Base-by-base conservation (phyloP, 1,284 basidiomycete species). In the Apiotrichum porosum region DNA sequence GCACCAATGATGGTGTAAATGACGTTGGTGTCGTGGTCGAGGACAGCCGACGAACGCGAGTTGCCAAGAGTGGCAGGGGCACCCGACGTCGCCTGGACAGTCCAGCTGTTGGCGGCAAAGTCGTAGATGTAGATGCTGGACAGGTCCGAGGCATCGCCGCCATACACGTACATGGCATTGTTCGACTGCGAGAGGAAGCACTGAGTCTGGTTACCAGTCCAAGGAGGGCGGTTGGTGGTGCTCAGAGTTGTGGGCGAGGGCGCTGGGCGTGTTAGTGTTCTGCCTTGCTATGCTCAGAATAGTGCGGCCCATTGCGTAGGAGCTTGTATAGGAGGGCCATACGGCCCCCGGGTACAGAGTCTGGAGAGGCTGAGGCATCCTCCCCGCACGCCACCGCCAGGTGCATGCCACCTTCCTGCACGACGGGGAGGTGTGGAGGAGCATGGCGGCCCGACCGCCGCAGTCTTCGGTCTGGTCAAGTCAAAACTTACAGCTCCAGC, bases 11-110 rank as follows among this genome's bases (percentile, higher is more conserved):
- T 56, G 19, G 70, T 65, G 65, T 68, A 89, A 75, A 91, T 83
- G 51, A 84, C 80, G 54, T 90, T 89, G 44, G 88, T 92, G 71
- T 92, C 88, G 60, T 91, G 88, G 73, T 93, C 89, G 33, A 92
- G 79, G 52, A 91, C 82, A 23, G 85, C 62, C 13, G 69, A 57
- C 4, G 69, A 71, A 48, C 71, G 65, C 31, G 68, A 64, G 47
- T 61, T 60, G 26, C 63, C 62, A 12, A 67, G 46, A 28, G 63
- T 50, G 12, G 61, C 40, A 6, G 69, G 69, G 4, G 57, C 58
- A 6, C 62, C 61, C 10, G 69, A 56, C 15, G 72, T 73, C 9
- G 57, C 42, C 54, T 74, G 71, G 36, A 65, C 71, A 10, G 69
- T 71, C 74, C 74, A 75, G 4, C 64, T 57, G 43, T 65, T 54